phyloP scores from a whole-genome alignment of 345 rosid species.

The Corchorus capsularis region DNA sequence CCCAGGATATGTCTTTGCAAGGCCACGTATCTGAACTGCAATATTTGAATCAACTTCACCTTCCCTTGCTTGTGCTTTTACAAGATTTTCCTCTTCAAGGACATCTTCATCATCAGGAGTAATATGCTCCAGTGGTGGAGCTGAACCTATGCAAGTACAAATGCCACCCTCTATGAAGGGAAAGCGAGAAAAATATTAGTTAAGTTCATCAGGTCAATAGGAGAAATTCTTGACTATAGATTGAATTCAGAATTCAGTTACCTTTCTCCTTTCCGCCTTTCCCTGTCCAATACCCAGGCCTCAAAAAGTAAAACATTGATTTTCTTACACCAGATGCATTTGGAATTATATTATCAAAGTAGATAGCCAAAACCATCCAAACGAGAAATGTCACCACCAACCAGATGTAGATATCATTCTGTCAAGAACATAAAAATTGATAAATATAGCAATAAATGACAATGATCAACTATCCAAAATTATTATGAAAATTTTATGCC shows the following conservation, averaged over 20 bases:
- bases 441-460: neutral
- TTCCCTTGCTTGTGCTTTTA: conserved; percentile 55
- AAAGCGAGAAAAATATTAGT: conserved; percentile 15
- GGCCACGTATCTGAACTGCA: conserved; percentile 86
- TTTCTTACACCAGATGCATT: conserved; percentile 83
- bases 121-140: conserved; percentile 53
- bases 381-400: conserved; percentile 55
- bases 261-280: conserved; percentile 82
- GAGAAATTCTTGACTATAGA: conserved; percentile 1
- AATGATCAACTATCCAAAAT: neutral
- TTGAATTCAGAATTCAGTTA: conserved; percentile 31
- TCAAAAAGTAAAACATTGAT: conserved; percentile 69
- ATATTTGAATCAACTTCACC: conserved; percentile 53
- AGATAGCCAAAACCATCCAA: conserved; percentile 79
- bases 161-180: conserved; percentile 72
- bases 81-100: conserved; percentile 73
- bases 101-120: conserved; percentile 85
- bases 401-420: conserved; percentile 83
- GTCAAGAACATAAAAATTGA: conserved; percentile 34
- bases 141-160: conserved; percentile 73
- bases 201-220: conserved; percentile 8
- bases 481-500: neutral
- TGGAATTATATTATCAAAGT: conserved; percentile 83
- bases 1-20: conserved; percentile 77
- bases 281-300: conserved; percentile 87